Percentiles rank a stretch among this genome's conserved stretches.
These are phyloP conservation scores for Pythium periplocum DNA, from an alignment of 352 stramenopile genomes.

Conservation along the genomic window DNA sequence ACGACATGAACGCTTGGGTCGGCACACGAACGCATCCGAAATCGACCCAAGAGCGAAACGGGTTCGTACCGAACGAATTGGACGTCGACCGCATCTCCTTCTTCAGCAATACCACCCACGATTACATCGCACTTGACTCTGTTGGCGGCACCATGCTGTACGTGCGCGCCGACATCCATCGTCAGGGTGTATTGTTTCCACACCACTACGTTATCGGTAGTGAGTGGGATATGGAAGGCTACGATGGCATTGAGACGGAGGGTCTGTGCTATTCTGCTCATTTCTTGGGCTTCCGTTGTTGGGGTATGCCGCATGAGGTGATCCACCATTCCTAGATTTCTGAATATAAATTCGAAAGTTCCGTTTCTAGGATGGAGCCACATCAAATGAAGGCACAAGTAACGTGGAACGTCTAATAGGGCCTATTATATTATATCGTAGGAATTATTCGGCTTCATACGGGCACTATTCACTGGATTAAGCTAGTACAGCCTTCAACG, in stretches of 20 bases:
- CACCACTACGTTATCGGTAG: slow-evolving; percentile 36
- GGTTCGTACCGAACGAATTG: slow-evolving; percentile 7
- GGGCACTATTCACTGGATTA: too few relatives aligned
- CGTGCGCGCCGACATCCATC: slow-evolving; percentile 37
- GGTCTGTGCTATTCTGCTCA: slow-evolving; percentile 40
- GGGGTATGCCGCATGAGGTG: slow-evolving; percentile 37
- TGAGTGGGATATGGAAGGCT: slow-evolving; percentile 33
- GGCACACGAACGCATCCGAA: slow-evolving; percentile 13
- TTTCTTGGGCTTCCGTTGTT: slow-evolving; percentile 45
- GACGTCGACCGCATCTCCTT: slow-evolving; percentile 8
- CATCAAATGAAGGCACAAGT: not conserved
- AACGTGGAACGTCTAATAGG: too few relatives aligned
- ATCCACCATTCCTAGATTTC: slow-evolving; percentile 20
- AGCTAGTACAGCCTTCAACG: too few relatives aligned
- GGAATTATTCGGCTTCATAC: too few relatives aligned
- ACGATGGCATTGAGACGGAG: slow-evolving; percentile 47
- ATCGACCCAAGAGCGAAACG: not conserved
- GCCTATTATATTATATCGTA: too few relatives aligned
- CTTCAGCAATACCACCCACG: slow-evolving; percentile 5
- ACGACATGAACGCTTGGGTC: slow-evolving; percentile 25
- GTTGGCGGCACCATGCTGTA: slow-evolving; percentile 49
- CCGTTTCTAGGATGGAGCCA: not conserved
- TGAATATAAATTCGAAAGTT: not conserved
- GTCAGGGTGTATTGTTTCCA: slow-evolving; percentile 39
- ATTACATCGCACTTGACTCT: slow-evolving; percentile 31